Evolutionary conservation across 192 early-diverging fungal genomes (phyloP).

Genomic region (Rhizophagus prolifer): DNA sequence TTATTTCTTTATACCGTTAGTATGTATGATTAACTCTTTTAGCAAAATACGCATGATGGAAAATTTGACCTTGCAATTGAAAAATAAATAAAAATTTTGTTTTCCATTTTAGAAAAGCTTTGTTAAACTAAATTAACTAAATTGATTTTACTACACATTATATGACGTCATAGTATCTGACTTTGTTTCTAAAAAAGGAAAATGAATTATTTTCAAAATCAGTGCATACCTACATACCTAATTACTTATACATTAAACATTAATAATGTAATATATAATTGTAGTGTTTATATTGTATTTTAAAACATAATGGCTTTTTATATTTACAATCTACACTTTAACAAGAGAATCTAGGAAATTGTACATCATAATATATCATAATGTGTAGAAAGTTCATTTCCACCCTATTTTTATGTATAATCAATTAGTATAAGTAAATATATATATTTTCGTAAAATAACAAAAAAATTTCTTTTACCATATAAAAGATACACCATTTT

Average conservation of each 20-base stretch:
- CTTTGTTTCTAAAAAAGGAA: not conserved
- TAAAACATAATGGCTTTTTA: no score
- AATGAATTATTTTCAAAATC: not conserved
- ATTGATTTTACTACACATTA: not conserved
- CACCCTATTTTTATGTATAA: not conserved
- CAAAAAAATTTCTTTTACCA: not conserved
- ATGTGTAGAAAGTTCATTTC: not conserved
- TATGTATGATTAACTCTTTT: conserved; percentile 1
- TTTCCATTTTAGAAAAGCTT: not conserved
- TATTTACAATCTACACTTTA: no score
- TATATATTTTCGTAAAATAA: not conserved
- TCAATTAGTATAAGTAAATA: not conserved
- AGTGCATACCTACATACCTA: not conserved
- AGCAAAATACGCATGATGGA: not conserved
- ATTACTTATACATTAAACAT: no score
- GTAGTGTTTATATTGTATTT: no score
- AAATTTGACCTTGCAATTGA: not conserved
- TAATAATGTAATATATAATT: no score
- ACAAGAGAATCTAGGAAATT: no score
- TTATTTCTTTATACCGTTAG: conserved; percentile 63
- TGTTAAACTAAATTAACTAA: not conserved
- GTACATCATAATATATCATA: not conserved
- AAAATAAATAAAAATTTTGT: conserved; percentile 6
- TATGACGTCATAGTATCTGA: not conserved
- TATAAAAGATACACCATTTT: conserved; percentile 10